A percentile compares a stretch with the other conserved stretches of the same genome.
phyloP scores from a whole-genome alignment of 208 protist genomes.

The Leptomonas pyrrhocoris region DNA sequence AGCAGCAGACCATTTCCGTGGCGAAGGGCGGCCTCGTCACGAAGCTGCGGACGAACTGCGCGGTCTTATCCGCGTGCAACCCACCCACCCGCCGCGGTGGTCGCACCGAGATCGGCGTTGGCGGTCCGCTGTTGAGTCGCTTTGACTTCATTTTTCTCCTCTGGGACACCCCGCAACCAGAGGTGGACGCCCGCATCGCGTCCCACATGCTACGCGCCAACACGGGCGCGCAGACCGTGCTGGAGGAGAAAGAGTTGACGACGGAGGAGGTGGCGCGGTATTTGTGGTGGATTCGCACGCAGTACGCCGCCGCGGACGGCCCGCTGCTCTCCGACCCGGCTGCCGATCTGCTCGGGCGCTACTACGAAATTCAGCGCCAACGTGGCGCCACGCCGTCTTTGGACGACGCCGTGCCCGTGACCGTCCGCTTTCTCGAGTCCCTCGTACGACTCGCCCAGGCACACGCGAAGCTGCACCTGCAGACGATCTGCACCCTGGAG shows the following conservation, averaged over 20 bases:
- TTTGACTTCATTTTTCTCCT: constrained; percentile 98
- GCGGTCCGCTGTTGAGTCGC: constrained; percentile 93
- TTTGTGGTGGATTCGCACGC: constrained; percentile 76
- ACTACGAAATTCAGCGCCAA: constrained; percentile 79
- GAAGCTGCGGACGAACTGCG: constrained; percentile 94
- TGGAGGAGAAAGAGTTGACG: constrained; percentile 37
- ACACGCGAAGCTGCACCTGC: constrained; percentile 94
- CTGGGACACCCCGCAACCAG: constrained; percentile 85
- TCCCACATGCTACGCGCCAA: constrained; percentile 79
- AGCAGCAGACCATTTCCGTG: constrained; percentile 97
- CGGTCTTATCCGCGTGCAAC: constrained; percentile 97
- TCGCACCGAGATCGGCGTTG: constrained; percentile 92
- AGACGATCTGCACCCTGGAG: constrained; percentile 68
- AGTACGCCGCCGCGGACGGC: constrained; percentile 69
- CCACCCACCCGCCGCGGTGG: constrained; percentile 73
- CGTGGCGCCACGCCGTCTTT: constrained; percentile 71
- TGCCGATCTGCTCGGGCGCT: constrained; percentile 72
- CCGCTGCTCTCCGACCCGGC: constrained; percentile 74
- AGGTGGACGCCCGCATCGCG: constrained; percentile 88
- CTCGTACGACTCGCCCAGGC: constrained; percentile 95
- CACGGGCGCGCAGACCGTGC: constrained; percentile 31
- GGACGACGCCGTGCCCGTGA: constrained; percentile 93
- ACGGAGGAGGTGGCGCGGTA: constrained; percentile 73
- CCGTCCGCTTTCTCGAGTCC: constrained; percentile 95
- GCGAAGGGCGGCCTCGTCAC: constrained; percentile 96